Percentiles rank a stretch among this genome's conserved stretches.
phyloP scores from a whole-genome alignment of 2,329 filamentous ascomycete species.

The Fusarium chlamydosporum region DNA sequence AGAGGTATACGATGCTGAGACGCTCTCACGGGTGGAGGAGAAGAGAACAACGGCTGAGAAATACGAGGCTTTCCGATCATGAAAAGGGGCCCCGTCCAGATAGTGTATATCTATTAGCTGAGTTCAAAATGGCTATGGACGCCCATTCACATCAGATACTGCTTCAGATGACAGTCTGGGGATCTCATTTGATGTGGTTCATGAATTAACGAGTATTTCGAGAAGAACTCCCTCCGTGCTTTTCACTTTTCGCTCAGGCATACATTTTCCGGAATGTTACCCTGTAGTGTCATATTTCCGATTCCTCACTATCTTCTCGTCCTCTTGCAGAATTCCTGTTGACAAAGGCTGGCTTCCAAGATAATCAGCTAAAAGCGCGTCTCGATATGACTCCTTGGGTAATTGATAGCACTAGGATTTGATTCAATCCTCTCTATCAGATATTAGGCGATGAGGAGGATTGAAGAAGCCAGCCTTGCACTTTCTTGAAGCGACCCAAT shows the following conservation, averaged over 20 bases:
- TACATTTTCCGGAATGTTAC: background rate
- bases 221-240: background rate
- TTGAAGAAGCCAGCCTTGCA: background rate
- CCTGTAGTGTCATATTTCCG: background rate
- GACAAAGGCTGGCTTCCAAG: background rate
- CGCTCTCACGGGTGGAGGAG: constrained; percentile 75
- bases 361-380: background rate
- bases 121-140: constrained; percentile 1
- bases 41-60: constrained; percentile 76
- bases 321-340: background rate
- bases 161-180: background rate
- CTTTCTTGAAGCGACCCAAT: constrained; percentile 1
- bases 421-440: background rate
- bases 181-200: background rate
- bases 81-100: background rate
- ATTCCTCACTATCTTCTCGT: no score
- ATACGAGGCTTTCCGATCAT: constrained; percentile 66
- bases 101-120: background rate
- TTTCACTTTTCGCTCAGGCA: no score
- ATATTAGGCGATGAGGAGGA: background rate
- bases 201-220: constrained; percentile 15
- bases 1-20: constrained; percentile 79
- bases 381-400: background rate
- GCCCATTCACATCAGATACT: constrained; percentile 5
- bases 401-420: background rate